A percentile compares a stretch with the other conserved stretches of the same genome.
Conservation (phyloP, 495 filamentous ascomycete species). For the Hypoxylon cercidicola region DNA sequence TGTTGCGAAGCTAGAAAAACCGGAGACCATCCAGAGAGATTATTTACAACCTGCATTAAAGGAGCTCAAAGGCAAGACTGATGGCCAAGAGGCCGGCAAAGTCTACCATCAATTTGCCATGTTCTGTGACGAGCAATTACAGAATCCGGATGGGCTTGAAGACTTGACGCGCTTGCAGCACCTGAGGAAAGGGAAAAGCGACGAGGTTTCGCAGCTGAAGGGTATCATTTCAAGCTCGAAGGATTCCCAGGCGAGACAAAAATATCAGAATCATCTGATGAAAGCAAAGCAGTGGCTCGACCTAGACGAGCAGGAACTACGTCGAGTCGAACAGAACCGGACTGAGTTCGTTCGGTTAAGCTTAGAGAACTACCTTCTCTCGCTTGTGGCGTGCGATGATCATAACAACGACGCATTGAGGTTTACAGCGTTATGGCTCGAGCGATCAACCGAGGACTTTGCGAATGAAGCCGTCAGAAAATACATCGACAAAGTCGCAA, state of each 20-base stretch:
- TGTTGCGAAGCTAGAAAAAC: slow-evolving; percentile 91
- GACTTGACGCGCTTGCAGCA: slow-evolving; percentile 85
- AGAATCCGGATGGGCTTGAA: slow-evolving; percentile 83
- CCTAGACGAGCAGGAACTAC: slow-evolving; percentile 86
- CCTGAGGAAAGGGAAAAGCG: slow-evolving; percentile 80
- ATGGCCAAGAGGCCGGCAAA: slow-evolving; percentile 80
- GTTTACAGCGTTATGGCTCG: slow-evolving; percentile 96
- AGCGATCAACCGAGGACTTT: slow-evolving; percentile 74
- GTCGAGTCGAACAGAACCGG: slow-evolving; percentile 76
- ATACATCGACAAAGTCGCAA: slow-evolving; percentile 78
- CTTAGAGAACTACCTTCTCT: slow-evolving; percentile 93
- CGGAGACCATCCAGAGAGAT: slow-evolving; percentile 84
- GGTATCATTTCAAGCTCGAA: slow-evolving; percentile 55
- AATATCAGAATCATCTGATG: slow-evolving; percentile 52
- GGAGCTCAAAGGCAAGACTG: slow-evolving; percentile 74
- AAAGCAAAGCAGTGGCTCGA: slow-evolving; percentile 90
- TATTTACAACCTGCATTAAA: slow-evolving; percentile 86
- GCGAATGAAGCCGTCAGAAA: slow-evolving; percentile 80
- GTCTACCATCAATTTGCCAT: slow-evolving; percentile 94
- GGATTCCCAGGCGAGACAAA: slow-evolving; percentile 51
- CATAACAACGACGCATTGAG: slow-evolving; percentile 90
- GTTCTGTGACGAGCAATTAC: slow-evolving; percentile 93
- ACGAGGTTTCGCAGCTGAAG: slow-evolving; percentile 76
- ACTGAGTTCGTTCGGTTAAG: slow-evolving; percentile 85
- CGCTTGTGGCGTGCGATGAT: slow-evolving; percentile 81